These are phyloP conservation scores for Posidonia oceanica DNA, from an alignment of 116 monocot genomes.

Conservation along the genomic window DNA sequence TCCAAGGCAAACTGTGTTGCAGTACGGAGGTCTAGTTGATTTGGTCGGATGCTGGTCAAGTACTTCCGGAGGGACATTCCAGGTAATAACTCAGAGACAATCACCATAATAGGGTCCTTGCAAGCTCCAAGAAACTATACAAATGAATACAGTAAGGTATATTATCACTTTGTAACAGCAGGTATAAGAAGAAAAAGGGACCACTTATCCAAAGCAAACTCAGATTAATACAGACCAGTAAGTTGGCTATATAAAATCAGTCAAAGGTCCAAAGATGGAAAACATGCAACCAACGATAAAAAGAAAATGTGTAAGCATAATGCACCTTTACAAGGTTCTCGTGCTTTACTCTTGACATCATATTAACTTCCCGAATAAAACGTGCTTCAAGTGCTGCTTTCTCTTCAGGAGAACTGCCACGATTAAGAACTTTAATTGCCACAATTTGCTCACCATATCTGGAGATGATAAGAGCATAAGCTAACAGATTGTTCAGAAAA, in stretches of 20 bases:
- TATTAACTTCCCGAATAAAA: slow-evolving; percentile 91
- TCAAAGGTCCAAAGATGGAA: too few species aligned
- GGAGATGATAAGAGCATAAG: slow-evolving; percentile 2
- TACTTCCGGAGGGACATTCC: slow-evolving; percentile 88
- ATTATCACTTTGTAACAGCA: not conserved
- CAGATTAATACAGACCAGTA: not conserved
- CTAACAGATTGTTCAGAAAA: not conserved
- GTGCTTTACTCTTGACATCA: slow-evolving; percentile 93
- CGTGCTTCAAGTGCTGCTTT: slow-evolving; percentile 50
- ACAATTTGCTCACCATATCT: slow-evolving; percentile 71
- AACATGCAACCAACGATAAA: not conserved
- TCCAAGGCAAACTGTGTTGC: slow-evolving; percentile 71
- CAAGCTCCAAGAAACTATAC: slow-evolving; percentile 98
- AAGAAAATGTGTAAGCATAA: not conserved
- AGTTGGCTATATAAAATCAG: too few species aligned
- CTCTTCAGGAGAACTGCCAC: slow-evolving; percentile 60
- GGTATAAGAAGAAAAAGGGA: slow-evolving; percentile 2
- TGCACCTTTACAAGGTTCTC: slow-evolving; percentile 90
- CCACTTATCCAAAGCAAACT: not conserved
- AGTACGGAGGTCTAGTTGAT: slow-evolving; percentile 40
- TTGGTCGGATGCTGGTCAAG: slow-evolving; percentile 54
- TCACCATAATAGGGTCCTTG: slow-evolving; percentile 90
- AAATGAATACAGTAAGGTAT: not conserved
- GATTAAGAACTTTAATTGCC: slow-evolving; percentile 82
- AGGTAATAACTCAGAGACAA: slow-evolving; percentile 74